Base-by-base conservation (phyloP, 2,329 filamentous ascomycete genomes). In the Hypoxylon sp. region DNA sequence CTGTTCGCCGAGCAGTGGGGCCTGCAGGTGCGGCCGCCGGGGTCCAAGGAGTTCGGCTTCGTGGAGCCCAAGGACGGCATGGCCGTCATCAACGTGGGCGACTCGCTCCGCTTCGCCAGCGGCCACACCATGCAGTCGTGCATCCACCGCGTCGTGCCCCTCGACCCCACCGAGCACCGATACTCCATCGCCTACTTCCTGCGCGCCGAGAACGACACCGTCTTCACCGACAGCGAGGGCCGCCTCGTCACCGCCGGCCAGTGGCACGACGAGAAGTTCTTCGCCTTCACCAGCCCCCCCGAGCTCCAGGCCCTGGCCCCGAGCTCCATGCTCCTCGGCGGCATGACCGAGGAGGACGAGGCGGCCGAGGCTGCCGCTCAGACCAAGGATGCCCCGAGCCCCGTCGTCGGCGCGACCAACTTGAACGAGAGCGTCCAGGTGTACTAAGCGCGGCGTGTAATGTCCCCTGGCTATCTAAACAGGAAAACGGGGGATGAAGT, bases 151-250 rank as follows among this genome's bases (percentile, higher is more conserved):
- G 85, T 87, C 26, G 83, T 87, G 18, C 85, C 85, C 0, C 81
- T 82, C 65, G 74, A 85, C 75, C 78, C 80, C 20, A 70, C 73
- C 40, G 82, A 86, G 82, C 82, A 86, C 77, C 82, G 85, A 60
- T 87, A 87, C 80, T 85, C 82, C 8, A 84, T 87, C 66, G 85
- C 85, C 12, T 87, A 87, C 75, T 87, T 87, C 78, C 78, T 87
- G 53, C 80, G 85, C 33, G 82, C 85, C 54, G 84, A 87, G 78
- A 80, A 87, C 74, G 83, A 84, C 71, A 83, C 82, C 72, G 82
- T 83, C 79, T 86, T 87, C 74, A 79, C 79, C 49, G 85, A 87
- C 76, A 81, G 80, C 68, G 83, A 84, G 78, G 85, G 85, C 61
- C 78, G 84, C 44, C 80, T 80, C 67, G 79, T 87, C 65, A 85